Evolutionary conservation across 2,329 filamentous ascomycete genomes (phyloP).

Genomic region (Lachnellula cervina): DNA sequence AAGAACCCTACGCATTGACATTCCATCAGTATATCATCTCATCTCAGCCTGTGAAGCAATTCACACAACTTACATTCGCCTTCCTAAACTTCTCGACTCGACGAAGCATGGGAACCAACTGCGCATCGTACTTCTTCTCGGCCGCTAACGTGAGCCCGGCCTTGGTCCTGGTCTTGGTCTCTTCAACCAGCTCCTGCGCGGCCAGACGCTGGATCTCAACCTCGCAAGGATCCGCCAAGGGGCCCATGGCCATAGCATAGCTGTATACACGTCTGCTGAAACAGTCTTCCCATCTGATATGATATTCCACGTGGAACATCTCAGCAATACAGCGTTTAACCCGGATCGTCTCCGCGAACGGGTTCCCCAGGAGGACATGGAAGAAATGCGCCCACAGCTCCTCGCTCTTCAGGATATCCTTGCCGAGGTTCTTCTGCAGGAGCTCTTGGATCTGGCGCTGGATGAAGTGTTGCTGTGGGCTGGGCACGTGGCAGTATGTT

Average conservation of each 20-base stretch:
- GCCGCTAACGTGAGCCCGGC: background rate
- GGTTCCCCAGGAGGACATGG: background rate
- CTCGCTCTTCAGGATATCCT: background rate
- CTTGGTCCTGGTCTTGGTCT: background rate
- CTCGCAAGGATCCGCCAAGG: background rate
- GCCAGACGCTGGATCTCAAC: background rate
- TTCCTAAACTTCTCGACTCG: background rate
- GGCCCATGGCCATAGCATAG: background rate
- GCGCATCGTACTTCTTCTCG: background rate
- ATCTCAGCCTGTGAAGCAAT: background rate
- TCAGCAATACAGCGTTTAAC: background rate
- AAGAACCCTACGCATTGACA: background rate
- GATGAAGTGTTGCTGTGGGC: background rate
- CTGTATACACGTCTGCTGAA: background rate
- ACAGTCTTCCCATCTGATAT: background rate
- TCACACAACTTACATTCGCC: background rate
- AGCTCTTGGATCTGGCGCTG: background rate
- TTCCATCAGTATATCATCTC: background rate
- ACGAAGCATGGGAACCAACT: background rate
- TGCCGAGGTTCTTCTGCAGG: background rate
- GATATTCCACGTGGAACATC: background rate
- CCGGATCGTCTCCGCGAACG: background rate
- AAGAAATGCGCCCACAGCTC: background rate
- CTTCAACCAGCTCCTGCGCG: background rate
- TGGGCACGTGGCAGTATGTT: background rate